Evolutionary conservation across 2,329 filamentous ascomycete genomes (phyloP), one percentile per base, ranked within the genome.

Genomic region (Clarireedia homoeocarpa): DNA sequence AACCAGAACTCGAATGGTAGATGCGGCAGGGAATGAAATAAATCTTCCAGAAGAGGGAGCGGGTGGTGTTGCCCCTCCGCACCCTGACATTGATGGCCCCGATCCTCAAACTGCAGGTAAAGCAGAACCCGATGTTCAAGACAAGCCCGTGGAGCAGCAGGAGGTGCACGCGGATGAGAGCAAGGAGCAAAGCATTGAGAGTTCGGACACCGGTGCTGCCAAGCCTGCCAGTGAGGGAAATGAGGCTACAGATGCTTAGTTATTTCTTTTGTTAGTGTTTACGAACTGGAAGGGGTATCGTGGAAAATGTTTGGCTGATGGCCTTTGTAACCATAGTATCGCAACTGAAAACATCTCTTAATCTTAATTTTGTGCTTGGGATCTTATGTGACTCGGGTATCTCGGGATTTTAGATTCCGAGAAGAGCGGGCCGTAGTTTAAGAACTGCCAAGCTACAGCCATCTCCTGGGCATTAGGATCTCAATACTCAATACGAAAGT

Each of bases 1-100:
- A 77, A 96, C 92, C n/a, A 82, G 88, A 62, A 96, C 91, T 7
- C 85, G 89, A 57, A 73, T 97, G 55, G 78, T 96, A 42, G 90
- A 96, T 71, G 82, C 81, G 52, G 71, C 83, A 45, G 94, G 91
- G 58, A 90, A 91, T 62, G 88, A 95, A 68, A 73, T 96, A 10
- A 56, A 59, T 26, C 50, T 53, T 6, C 57, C 58, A 15, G 66
- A 64, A 15, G 61, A 61, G 14, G 50, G 38, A 15, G 44, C 38
- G n/a, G 58, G 57, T 17, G 58, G 58, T 47, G 64, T 69, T 12
- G 66, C 67, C 23, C 66, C 67, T 48, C 68, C 67, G 26, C 69
- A 71, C 49, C 69, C 69, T 20, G 69, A 71, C 58, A 66, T 84
- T 7, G 76, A 86, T 61, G 82, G 82, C 39, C 76, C 76, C 27